Base-by-base conservation (phyloP, 192 early-diverging fungal genomes). In the Glomus cerebriforme region DNA sequence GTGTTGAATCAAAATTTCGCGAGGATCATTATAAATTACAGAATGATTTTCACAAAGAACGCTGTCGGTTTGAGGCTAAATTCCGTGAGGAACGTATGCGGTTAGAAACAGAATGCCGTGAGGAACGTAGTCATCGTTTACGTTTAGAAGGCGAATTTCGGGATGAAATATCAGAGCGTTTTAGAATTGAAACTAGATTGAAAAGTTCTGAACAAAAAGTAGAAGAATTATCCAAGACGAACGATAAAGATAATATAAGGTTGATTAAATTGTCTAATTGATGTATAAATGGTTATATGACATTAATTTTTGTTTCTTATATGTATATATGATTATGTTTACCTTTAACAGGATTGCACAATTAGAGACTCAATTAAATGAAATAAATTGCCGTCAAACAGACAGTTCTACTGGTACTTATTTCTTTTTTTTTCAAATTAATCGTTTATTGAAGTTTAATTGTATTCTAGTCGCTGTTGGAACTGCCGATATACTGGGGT, bases 391-490 rank as follows among this genome's bases (percentile, higher is more conserved):
- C 45, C 37, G 37, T 45, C 34, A 45, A 43, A 27, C 37, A 9
- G 8, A 68, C 1, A 12, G 24, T 9, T 29, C 45, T 8, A 37
- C 71, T 26, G 71, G 71, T 59, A 73, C 68, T 22, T 34, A 37
- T n/a, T 34, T 35, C 9, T 68, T n/a, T 26, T 10, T 10, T n/a
- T 22, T 37, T 67, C 8, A 3, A 2, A 67, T 3, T 0, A 19
- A 12, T 27, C 1, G 9, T 24, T n/a, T n/a, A 24, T 68, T 39
- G 8, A 19, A 68, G 9, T 37, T 22, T 39, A 35, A 34, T 39
- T 37, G 15, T 32, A n/a, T 7, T 75, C 37, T 75, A 77, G 75
- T 77, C 15, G 60, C 62, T 26, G 37, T 77, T 9, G 75, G 75
- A 45, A 77, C 75, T 6, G 12, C 63, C 26, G 75, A 77, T 31